Conservation (phyloP, 2,329 filamentous ascomycete species). For the Pyricularia sp. region DNA sequence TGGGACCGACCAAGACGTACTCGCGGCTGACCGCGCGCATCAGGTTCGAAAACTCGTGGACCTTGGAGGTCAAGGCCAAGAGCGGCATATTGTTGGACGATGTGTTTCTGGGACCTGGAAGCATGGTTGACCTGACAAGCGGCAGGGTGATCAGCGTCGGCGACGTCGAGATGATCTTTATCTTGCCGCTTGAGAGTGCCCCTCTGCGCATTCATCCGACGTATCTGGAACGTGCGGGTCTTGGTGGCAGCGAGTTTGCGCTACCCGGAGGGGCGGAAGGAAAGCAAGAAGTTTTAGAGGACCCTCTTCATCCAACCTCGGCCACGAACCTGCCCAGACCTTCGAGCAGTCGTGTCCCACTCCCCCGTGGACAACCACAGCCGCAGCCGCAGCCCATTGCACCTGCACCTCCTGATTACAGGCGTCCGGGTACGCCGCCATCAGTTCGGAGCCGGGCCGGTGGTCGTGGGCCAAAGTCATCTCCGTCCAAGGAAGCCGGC, state of each 20-base stretch:
- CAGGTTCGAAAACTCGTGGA: constrained; percentile 70
- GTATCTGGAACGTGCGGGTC: constrained; percentile 60
- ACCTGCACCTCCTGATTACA: constrained; percentile 51
- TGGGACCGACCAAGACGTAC: constrained; percentile 75
- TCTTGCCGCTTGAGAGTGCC: constrained; percentile 63
- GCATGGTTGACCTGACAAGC: constrained; percentile 60
- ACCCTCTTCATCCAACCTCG: constrained; percentile 15
- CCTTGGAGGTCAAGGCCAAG: constrained; percentile 77
- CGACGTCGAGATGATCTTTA: constrained; percentile 97
- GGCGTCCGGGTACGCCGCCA: constrained; percentile 51
- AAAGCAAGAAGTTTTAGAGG: constrained; percentile 13
- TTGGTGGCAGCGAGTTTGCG: constrained; percentile 24
- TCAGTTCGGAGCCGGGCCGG: constrained; percentile 29
- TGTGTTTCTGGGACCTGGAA: constrained; percentile 55
- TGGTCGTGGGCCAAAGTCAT: constrained; percentile 25
- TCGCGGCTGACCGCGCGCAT: constrained; percentile 71
- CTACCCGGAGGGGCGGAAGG: constrained; percentile 1
- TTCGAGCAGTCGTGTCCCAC: constrained; percentile 16
- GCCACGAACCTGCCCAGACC: constrained; percentile 4
- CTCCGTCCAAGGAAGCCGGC: constrained; percentile 25
- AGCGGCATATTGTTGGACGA: constrained; percentile 87
- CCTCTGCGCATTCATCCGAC: constrained; percentile 58
- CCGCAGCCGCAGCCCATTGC: constrained; percentile 42
- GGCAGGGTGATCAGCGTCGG: constrained; percentile 89
- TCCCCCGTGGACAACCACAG: constrained; percentile 19